A percentile compares a stretch with the other conserved stretches of the same genome.
Evolutionary conservation across 179 eudicot species (phyloP).

Genomic region (Beta corolliflora): DNA sequence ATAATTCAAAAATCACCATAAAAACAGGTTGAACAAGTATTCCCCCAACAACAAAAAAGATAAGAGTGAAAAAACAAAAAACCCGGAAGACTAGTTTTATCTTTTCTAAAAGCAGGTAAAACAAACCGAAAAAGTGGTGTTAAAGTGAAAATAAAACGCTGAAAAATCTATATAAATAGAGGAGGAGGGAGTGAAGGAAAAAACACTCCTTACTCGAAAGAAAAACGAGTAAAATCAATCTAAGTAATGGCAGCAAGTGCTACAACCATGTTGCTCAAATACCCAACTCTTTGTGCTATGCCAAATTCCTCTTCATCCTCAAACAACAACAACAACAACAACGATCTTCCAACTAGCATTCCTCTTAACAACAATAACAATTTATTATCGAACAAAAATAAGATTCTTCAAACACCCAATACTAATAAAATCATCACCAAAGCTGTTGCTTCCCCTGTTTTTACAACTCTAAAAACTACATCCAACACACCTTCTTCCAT

Average conservation of each 20-base stretch:
- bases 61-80: too few species aligned
- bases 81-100: too few species aligned
- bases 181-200: too few species aligned
- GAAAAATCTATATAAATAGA: too few species aligned
- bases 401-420: neutral
- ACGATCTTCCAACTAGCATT: neutral
- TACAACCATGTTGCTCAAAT: slow-evolving; percentile 18
- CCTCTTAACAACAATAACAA: neutral
- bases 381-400: neutral
- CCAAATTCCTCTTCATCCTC: neutral
- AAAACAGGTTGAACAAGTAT: too few species aligned
- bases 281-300: neutral
- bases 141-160: too few species aligned
- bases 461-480: neutral
- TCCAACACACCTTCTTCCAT: neutral
- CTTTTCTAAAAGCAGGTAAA: too few species aligned
- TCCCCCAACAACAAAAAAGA: too few species aligned
- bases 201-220: too few species aligned
- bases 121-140: too few species aligned
- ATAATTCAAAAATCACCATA: too few species aligned
- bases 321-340: neutral
- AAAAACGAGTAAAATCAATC: too few species aligned
- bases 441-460: slow-evolving; percentile 1
- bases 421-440: neutral
- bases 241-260: neutral